Percentiles rank a stretch among this genome's conserved stretches.
Evolutionary conservation across 768 basidiomycete species (phyloP).

Genomic region (Russula ochroleuca): DNA sequence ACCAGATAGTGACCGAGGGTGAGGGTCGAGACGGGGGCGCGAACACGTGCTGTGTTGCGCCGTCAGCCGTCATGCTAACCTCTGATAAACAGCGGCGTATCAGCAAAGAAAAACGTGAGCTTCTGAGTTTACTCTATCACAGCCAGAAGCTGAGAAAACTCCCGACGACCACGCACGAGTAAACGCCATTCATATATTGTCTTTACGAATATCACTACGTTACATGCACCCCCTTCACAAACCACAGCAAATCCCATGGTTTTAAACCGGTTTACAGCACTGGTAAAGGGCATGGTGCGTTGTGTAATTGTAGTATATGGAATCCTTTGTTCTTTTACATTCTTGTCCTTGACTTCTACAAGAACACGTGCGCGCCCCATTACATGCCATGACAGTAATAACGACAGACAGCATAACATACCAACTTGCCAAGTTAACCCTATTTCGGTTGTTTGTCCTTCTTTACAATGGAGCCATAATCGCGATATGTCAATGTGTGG

Average conservation of each 20-base stretch:
- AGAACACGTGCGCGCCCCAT: background rate
- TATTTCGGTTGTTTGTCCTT: background rate
- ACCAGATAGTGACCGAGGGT: background rate
- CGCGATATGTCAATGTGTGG: background rate
- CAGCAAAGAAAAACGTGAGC: background rate
- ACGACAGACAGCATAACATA: background rate
- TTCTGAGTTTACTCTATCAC: background rate
- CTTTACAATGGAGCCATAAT: background rate
- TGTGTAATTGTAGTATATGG: background rate
- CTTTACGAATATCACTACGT: constrained; percentile 9
- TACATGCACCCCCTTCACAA: background rate
- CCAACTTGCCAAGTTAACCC: background rate
- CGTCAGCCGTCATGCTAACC: background rate
- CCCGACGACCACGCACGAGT: constrained; percentile 12
- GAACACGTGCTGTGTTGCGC: constrained; percentile 1
- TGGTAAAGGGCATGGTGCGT: background rate
- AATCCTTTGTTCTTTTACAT: constrained; percentile 1
- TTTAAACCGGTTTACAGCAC: background rate
- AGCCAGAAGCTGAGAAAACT: background rate
- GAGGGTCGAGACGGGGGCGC: background rate
- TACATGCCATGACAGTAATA: background rate
- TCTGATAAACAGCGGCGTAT: background rate
- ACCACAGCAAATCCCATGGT: constrained; percentile 3
- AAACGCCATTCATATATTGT: constrained; percentile 2
- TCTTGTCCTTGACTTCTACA: background rate